Conservation (phyloP, 164 flowering plant genomes). For the Akebia trifoliata region DNA sequence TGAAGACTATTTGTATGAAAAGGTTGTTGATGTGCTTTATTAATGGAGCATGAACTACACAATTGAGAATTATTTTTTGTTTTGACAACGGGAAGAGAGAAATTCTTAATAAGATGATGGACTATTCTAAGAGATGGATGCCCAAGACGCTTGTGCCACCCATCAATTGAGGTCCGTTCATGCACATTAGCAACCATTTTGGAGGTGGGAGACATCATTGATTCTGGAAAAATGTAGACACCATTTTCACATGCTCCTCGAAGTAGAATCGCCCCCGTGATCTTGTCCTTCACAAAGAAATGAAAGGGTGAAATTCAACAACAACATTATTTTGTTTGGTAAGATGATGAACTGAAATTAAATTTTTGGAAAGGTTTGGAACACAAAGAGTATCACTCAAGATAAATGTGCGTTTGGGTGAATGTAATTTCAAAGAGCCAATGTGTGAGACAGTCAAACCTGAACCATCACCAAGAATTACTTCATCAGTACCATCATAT, state of each 20-base stretch:
- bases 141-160: slow-evolving; percentile 1
- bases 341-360: not conserved
- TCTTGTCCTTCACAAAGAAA: slow-evolving; percentile 4
- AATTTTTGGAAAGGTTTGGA: not conserved
- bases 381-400: not conserved
- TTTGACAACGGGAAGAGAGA: no score
- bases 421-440: not conserved
- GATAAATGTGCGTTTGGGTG: not conserved
- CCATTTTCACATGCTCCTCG: not conserved
- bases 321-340: slow-evolving; percentile 1
- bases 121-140: no score
- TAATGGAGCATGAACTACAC: no score
- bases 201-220: not conserved
- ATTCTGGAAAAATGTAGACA: not conserved
- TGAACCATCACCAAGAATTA: slow-evolving; percentile 4
- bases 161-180: not conserved
- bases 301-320: slow-evolving; percentile 7
- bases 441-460: slow-evolving; percentile 3
- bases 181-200: not conserved
- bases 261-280: not conserved
- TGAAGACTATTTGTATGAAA: no score
- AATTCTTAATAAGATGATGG: no score
- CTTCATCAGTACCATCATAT: slow-evolving; percentile 6
- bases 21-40: no score
- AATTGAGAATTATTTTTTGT: no score